phyloP scores from a whole-genome alignment of 2,329 filamentous ascomycete species.

The Xylariales sp. region DNA sequence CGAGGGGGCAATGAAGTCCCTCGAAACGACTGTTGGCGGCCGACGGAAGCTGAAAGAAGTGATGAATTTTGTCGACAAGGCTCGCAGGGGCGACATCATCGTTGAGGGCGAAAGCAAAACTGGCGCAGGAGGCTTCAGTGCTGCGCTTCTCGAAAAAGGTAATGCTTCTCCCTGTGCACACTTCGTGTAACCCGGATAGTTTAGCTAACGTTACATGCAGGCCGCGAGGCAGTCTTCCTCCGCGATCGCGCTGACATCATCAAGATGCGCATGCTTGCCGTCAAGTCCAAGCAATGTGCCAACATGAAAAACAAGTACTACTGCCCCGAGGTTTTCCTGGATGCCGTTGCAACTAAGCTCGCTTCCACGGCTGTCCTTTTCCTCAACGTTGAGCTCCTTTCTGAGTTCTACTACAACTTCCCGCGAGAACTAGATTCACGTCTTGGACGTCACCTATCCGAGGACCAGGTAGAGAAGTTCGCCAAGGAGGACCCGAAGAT shows the following conservation, averaged over 20 bases:
- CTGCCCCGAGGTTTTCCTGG: constrained; percentile 96
- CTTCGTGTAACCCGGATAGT: no score
- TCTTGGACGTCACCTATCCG: constrained; percentile 74
- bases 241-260: constrained; percentile 87
- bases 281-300: constrained; percentile 87
- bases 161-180: constrained; percentile 29
- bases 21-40: constrained; percentile 77
- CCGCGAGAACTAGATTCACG: constrained; percentile 85
- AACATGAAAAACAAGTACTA: constrained; percentile 87
- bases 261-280: constrained; percentile 80
- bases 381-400: constrained; percentile 92
- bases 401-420: constrained; percentile 98
- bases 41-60: constrained; percentile 85
- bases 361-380: constrained; percentile 94
- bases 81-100: constrained; percentile 77
- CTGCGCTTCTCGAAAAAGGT: constrained; percentile 81
- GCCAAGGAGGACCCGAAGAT: constrained; percentile 92
- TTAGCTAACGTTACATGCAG: no score
- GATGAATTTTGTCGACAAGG: constrained; percentile 84
- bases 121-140: constrained; percentile 90
- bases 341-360: constrained; percentile 91
- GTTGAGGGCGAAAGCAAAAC: constrained; percentile 79
- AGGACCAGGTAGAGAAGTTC: constrained; percentile 81
- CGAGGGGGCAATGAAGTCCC: constrained; percentile 68
- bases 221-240: constrained; percentile 89